Conservation (phyloP, 108 stramenopile genomes). For the Nitzschia inconspicua region DNA sequence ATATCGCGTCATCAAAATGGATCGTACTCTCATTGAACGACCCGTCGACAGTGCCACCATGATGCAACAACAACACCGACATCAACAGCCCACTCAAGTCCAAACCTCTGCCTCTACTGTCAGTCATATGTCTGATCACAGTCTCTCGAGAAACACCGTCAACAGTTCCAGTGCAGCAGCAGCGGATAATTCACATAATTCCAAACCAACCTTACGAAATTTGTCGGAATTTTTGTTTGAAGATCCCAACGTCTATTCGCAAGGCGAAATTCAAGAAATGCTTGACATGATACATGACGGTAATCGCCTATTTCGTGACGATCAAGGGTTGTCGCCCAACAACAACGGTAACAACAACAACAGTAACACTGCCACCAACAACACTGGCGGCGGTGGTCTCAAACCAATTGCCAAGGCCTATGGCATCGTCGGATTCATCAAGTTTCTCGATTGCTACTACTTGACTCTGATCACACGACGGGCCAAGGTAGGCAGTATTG, state of each 20-base stretch:
- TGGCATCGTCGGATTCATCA: constrained; percentile 89
- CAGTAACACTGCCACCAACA: constrained; percentile 70
- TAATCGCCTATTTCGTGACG: constrained; percentile 38
- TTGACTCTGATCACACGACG: constrained; percentile 94
- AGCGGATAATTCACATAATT: constrained; percentile 25
- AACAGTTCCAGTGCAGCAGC: neutral
- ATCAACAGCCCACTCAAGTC: constrained; percentile 11
- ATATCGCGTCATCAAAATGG: constrained; percentile 83
- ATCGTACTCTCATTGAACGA: constrained; percentile 81
- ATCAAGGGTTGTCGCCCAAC: neutral
- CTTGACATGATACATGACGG: constrained; percentile 89
- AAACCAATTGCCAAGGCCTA: constrained; percentile 86
- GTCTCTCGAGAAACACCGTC: neutral
- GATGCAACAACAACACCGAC: constrained; percentile 2
- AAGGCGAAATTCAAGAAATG: constrained; percentile 78
- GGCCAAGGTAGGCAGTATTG: constrained; percentile 92
- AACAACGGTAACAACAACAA: constrained; percentile 31
- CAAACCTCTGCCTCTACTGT: constrained; percentile 2
- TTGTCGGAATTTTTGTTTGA: constrained; percentile 72
- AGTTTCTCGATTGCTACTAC: constrained; percentile 97
- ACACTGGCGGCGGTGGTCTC: constrained; percentile 55
- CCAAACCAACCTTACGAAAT: constrained; percentile 59
- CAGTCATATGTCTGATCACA: constrained; percentile 9
- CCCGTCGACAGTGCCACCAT: constrained; percentile 23
- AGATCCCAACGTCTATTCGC: constrained; percentile 79